Evolutionary conservation across 352 stramenopile genomes (phyloP).

Genomic region (Phytopythium aichiense): DNA sequence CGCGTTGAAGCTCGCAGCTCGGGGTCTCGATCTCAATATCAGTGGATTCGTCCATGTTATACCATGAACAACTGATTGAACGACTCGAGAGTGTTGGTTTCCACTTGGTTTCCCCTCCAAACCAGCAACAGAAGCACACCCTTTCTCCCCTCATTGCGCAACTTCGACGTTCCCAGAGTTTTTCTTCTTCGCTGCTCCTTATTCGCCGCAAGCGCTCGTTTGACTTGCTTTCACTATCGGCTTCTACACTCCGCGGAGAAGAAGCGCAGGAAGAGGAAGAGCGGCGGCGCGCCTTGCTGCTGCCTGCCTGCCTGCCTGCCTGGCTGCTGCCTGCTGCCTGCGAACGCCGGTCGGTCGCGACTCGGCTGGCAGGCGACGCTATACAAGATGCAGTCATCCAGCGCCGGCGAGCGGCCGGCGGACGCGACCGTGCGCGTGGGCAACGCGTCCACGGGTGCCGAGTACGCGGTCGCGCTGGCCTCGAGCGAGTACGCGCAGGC

Average conservation of each 20-base stretch:
- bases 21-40: neutral
- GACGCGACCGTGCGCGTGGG: conserved; percentile 29
- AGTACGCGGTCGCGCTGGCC: conserved; percentile 29
- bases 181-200: neutral
- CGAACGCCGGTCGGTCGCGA: neutral
- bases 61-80: neutral
- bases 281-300: neutral
- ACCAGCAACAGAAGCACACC: neutral
- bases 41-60: neutral
- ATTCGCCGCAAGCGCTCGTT: neutral
- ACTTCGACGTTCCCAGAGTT: conserved; percentile 3
- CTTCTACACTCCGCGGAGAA: too few relatives aligned
- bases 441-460: conserved; percentile 37
- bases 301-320: too few relatives aligned
- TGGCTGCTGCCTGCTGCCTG: too few relatives aligned
- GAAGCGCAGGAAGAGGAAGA: neutral
- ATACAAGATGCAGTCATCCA: neutral
- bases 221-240: conserved; percentile 5
- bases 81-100: neutral
- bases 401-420: neutral
- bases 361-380: neutral
- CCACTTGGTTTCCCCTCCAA: neutral
- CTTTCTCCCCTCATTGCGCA: conserved; percentile 6
- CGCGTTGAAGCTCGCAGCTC: neutral
- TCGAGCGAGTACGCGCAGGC: conserved; percentile 47